Conservation (phyloP, 805 yeast genomes). For the Cyberlindnera maritima region DNA sequence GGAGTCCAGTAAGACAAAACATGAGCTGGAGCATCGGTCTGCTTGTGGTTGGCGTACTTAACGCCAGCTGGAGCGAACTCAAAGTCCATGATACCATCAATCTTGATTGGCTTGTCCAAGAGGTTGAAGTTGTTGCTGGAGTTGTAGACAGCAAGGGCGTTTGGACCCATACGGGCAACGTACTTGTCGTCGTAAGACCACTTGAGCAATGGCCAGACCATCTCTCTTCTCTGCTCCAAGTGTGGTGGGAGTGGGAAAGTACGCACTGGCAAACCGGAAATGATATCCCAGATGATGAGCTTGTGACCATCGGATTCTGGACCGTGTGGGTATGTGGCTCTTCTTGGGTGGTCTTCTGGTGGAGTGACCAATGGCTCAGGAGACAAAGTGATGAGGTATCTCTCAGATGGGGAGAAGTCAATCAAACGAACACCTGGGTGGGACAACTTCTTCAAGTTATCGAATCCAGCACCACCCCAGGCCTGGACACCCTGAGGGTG, state of each 20-base stretch:
- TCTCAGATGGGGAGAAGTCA: slow-evolving; percentile 92
- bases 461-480: slow-evolving; percentile 90
- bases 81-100: slow-evolving; percentile 84
- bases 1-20: slow-evolving; percentile 96
- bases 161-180: slow-evolving; percentile 94
- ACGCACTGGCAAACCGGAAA: slow-evolving; percentile 77
- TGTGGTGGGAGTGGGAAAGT: slow-evolving; percentile 87
- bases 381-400: slow-evolving; percentile 84
- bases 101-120: slow-evolving; percentile 78
- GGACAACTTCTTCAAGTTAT: slow-evolving; percentile 68
- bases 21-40: slow-evolving; percentile 53
- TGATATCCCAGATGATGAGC: slow-evolving; percentile 88
- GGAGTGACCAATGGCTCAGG: slow-evolving; percentile 78
- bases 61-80: slow-evolving; percentile 94
- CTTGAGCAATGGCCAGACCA: slow-evolving; percentile 94
- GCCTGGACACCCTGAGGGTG: slow-evolving; percentile 94
- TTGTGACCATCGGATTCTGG: slow-evolving; percentile 90
- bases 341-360: slow-evolving; percentile 60
- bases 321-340: slow-evolving; percentile 75
- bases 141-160: slow-evolving; percentile 88
- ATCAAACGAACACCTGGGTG: slow-evolving; percentile 89
- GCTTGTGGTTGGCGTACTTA: slow-evolving; percentile 54
- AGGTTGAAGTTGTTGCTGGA: slow-evolving; percentile 69
- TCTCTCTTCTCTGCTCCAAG: slow-evolving; percentile 58
- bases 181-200: slow-evolving; percentile 93